Evolutionary conservation across 1,284 basidiomycete genomes (phyloP).

Genomic region (Cystobasidium sp.): DNA sequence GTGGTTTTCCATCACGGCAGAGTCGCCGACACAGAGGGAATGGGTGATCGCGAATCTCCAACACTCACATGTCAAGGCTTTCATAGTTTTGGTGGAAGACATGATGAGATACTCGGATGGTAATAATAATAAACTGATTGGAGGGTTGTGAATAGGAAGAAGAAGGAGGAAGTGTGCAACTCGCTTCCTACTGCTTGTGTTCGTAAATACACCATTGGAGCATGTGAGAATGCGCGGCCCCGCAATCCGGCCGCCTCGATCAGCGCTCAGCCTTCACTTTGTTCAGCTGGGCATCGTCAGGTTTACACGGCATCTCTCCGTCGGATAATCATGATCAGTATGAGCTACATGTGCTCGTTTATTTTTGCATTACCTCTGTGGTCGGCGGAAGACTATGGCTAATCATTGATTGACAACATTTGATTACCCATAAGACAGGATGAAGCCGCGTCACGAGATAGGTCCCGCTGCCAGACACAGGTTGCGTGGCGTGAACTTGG

Average conservation of each 20-base stretch:
- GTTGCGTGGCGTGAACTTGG: slow-evolving; percentile 93
- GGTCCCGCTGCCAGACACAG: slow-evolving; percentile 84
- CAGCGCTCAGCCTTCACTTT: neutral
- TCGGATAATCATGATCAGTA: too few relatives aligned
- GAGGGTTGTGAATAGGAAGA: neutral
- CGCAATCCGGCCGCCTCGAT: neutral
- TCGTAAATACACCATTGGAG: neutral
- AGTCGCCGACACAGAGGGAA: too few relatives aligned
- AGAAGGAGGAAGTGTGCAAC: neutral
- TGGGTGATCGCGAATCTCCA: too few relatives aligned
- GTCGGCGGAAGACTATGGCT: neutral
- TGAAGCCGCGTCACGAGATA: slow-evolving; percentile 23
- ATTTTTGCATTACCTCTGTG: neutral
- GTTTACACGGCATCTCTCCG: too few relatives aligned
- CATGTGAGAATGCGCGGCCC: neutral
- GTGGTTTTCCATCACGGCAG: too few relatives aligned
- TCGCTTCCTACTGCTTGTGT: neutral
- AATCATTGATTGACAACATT: neutral
- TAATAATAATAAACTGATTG: neutral
- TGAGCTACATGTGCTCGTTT: neutral
- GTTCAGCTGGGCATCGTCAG: neutral
- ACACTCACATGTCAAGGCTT: slow-evolving; percentile 23
- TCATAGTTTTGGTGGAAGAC: slow-evolving; percentile 13
- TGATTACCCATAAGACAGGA: neutral
- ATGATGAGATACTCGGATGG: neutral